Conservation (phyloP, 2,329 filamentous ascomycete genomes). For the Phyllosticta citriasiana region DNA sequence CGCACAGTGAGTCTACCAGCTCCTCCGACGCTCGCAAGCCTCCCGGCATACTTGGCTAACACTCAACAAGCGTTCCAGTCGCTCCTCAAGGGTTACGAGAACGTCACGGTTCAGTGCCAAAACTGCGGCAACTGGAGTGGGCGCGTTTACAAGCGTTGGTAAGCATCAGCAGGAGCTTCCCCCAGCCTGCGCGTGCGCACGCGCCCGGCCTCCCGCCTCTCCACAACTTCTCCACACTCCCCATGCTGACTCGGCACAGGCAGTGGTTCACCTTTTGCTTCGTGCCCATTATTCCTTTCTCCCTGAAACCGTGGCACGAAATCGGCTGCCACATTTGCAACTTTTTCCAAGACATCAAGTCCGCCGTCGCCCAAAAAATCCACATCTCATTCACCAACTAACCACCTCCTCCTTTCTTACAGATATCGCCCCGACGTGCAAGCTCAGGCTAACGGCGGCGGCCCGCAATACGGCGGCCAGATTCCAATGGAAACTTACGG, state of each 20-base stretch:
- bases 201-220: not conserved
- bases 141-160: constrained; percentile 38
- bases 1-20: constrained; percentile 31
- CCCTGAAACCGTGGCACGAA: constrained; percentile 47
- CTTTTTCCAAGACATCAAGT: constrained; percentile 54
- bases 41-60: constrained; percentile 1
- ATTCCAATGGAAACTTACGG: constrained; percentile 8
- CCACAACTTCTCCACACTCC: not conserved
- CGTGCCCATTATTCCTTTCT: constrained; percentile 63
- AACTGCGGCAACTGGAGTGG: constrained; percentile 42
- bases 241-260: constrained; percentile 16
- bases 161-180: constrained; percentile 3
- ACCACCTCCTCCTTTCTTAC: not conserved
- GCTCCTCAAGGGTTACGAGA: constrained; percentile 36
- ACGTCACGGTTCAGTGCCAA: constrained; percentile 41
- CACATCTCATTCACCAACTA: not conserved
- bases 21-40: not conserved
- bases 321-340: constrained; percentile 67
- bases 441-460: constrained; percentile 17
- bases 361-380: not conserved
- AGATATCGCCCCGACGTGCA: constrained; percentile 26
- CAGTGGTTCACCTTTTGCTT: constrained; percentile 74
- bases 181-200: not conserved
- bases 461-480: constrained; percentile 7
- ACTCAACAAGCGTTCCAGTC: constrained; percentile 35